These are phyloP conservation scores for Nothomitra cinnamomea DNA, from an alignment of 2,329 filamentous ascomycete genomes.

Conservation along the genomic window DNA sequence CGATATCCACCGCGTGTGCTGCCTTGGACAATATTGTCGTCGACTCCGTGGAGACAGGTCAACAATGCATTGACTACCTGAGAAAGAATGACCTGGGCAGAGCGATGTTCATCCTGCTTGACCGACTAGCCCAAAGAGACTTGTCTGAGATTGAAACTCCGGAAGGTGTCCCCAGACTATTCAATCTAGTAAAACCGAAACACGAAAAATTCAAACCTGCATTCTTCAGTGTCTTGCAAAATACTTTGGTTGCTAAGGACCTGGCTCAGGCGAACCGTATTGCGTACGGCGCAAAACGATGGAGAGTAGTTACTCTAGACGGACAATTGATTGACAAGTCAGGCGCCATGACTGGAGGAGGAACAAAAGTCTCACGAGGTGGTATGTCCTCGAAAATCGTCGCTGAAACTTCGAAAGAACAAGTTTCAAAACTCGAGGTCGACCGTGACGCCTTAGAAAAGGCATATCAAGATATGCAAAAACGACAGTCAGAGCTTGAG, in stretches of 20 bases:
- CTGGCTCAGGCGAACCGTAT: conserved; percentile 94
- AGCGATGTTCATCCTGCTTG: conserved; percentile 91
- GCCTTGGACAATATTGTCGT: conserved; percentile 92
- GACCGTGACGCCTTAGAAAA: conserved; percentile 75
- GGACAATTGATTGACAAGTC: conserved; percentile 96
- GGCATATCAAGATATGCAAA: conserved; percentile 69
- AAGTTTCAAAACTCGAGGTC: conserved; percentile 70
- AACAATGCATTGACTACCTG: conserved; percentile 95
- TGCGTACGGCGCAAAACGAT: conserved; percentile 81
- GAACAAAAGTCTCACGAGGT: conserved; percentile 74
- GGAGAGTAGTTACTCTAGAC: conserved; percentile 90
- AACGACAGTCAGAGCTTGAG: conserved; percentile 69
- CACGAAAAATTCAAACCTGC: conserved; percentile 74
- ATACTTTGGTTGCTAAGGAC: conserved; percentile 84
- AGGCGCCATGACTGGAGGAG: conserved; percentile 96
- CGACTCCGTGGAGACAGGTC: conserved; percentile 85
- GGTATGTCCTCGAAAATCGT: conserved; percentile 93
- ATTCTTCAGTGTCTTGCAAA: conserved; percentile 89
- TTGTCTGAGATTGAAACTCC: conserved; percentile 70
- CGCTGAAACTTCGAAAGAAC: conserved; percentile 73
- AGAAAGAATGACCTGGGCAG: conserved; percentile 94
- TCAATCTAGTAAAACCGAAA: conserved; percentile 82
- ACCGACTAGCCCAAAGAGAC: conserved; percentile 67
- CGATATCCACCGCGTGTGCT: conserved; percentile 92
- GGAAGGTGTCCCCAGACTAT: conserved; percentile 79